Evolutionary conservation across 2,329 filamentous ascomycete species (phyloP), one percentile per base, ranked within the genome.

Genomic region (Aspergillus oerlinghausenensis): DNA sequence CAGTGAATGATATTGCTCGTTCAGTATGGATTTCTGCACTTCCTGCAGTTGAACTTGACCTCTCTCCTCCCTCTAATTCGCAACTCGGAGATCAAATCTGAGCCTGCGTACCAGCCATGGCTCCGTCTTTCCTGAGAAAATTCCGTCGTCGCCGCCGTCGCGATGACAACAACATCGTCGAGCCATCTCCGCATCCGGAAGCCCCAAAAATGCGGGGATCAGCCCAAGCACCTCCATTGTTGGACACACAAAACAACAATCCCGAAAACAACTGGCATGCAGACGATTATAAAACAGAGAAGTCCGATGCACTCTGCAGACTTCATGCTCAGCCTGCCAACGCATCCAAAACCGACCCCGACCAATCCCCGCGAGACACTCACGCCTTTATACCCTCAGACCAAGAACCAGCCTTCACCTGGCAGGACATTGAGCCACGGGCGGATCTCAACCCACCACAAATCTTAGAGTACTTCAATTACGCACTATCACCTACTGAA

Each of bases 351-450:
- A 17, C n/a, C 42, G 19, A 21, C 49, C 21, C 14, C 42, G 26
- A 21, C 49, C 35, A 50, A 50, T 32, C 45, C 6, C 32, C 9
- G 29, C 49, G 19, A 28, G 32, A 38, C 21, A 6, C 1, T 21
- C 52, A 32, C 47, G 49, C 49, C 43, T 23, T 23, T 7, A 23
- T 47, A 23, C 35, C 26, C 8, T 47, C 56, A 11, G 48, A 53
- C 17, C 56, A 57, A 48, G 55, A 60, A 29, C 51, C 54, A 6
- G 42, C 49, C 4, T 51, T 40, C 23, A 45, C 35, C 43, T 59
- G 56, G 59, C 51, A 56, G 45, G 48, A 56, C 38, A 56, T 60
- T 45, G 10, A 56, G 11, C 49, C 54, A 8, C 54, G 49, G 11
- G 21, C 47, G 19, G 49, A 47, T 17, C n/a, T 11, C 25, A 23